Base-by-base conservation (phyloP, 148 eudicot genomes). In the Chenopodium album region DNA sequence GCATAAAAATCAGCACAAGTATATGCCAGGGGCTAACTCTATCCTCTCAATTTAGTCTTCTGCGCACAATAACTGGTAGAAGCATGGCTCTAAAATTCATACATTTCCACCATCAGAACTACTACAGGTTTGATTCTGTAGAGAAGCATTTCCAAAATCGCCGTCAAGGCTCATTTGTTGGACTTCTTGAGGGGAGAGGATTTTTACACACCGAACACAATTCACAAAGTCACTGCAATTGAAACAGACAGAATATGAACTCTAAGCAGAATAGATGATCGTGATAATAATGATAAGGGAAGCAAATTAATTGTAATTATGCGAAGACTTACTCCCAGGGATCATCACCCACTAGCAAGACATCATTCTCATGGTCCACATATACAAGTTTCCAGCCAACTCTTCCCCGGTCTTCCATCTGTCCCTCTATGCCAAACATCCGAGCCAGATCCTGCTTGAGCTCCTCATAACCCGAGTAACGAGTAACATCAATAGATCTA, bases 121-220 rank as follows among this genome's bases (percentile, higher is more conserved):
- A 86, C 98, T 96, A 73, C 97, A 92, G 50, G 98, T 91, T 90
- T 94, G 99, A 83, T 94, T 92, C 19, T 84, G 91, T 20, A 92
- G 87, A 59, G 88, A 88, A 41, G 48, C 87, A 80, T 89, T 90
- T 20, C 94, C 94, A 22, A 94, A 88, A 86, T 96, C 99, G 76
- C 94, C 99, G 71, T 94, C 99, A 82, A 92, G 88, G 89, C 99
- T 96, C 99, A 96, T 92, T 78, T 92, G 93, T 59, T 96, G 97
- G 73, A 96, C 99, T 85, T 96, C 99, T 87, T 94, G 99, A 19
- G 99, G 97, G 5, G 99, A 96, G 20, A 96, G 93, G 64, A 96
- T 96, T 85, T 91, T 96, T 81, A 96, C 92, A 89, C 91, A 89
- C 11, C 95, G 91, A 2, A 96, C 99, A 50, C 98, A 96, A 82